These are phyloP conservation scores for Cladosporium velox DNA, from an alignment of 2,329 filamentous ascomycete species.

Conservation along the genomic window DNA sequence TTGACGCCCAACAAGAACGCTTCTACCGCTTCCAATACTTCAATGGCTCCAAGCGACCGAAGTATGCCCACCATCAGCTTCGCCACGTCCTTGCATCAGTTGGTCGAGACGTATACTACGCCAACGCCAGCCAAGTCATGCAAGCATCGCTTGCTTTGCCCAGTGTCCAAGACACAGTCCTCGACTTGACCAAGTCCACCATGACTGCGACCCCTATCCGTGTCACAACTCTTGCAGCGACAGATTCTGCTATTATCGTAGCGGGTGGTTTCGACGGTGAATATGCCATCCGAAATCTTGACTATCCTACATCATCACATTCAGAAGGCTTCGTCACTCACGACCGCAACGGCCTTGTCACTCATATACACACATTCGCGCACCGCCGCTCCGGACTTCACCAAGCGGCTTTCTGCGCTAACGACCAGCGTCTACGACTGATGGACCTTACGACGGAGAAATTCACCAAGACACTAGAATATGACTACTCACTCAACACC, in stretches of 20 bases:
- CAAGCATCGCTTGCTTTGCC: conserved; percentile 53
- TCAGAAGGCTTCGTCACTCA: conserved; percentile 52
- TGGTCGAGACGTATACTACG: conserved; percentile 58
- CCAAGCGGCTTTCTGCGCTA: conserved; percentile 58
- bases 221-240: conserved; percentile 56
- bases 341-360: conserved; percentile 57
- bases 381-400: conserved; percentile 50
- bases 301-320: conserved; percentile 34
- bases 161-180: conserved; percentile 43
- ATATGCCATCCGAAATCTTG: conserved; percentile 53
- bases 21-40: conserved; percentile 36
- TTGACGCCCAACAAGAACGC: conserved; percentile 22
- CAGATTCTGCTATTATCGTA: conserved; percentile 44
- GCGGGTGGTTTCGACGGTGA: conserved; percentile 60
- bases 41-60: conserved; percentile 48
- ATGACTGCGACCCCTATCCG: conserved; percentile 43
- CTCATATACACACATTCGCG: conserved; percentile 57
- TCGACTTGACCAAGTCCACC: conserved; percentile 51
- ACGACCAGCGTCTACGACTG: conserved; percentile 57
- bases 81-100: conserved; percentile 59
- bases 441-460: conserved; percentile 60
- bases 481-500: conserved; percentile 69
- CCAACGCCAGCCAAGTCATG: conserved; percentile 49
- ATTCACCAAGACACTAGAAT: conserved; percentile 58
- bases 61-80: conserved; percentile 61